A percentile compares a stretch with the other conserved stretches of the same genome.
These are phyloP conservation scores for Spathaspora jeffriesii DNA, from an alignment of 1,139 yeast genomes.

Conservation along the genomic window DNA sequence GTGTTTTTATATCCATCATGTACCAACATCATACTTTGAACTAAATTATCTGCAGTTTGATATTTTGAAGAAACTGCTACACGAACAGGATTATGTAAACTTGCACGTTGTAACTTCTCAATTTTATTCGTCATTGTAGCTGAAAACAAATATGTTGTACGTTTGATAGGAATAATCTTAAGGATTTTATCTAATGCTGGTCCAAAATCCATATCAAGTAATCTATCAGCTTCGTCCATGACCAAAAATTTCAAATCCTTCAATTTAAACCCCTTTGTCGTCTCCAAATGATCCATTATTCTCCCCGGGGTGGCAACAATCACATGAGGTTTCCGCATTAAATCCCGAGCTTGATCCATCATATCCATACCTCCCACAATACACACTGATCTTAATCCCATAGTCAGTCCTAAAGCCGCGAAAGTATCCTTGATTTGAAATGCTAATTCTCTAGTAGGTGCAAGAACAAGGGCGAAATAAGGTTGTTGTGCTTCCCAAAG, in stretches of 20 bases:
- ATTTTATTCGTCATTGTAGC: constrained; percentile 98
- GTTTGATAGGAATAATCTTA: constrained; percentile 78
- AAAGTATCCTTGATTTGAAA: constrained; percentile 95
- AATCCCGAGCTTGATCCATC: constrained; percentile 96
- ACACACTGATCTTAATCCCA: constrained; percentile 88
- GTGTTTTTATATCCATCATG: constrained; percentile 95
- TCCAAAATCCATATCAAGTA: constrained; percentile 95
- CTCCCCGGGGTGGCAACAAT: constrained; percentile 86
- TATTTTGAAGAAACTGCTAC: constrained; percentile 89
- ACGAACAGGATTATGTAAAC: constrained; percentile 84
- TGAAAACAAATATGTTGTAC: constrained; percentile 87
- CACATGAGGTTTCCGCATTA: constrained; percentile 92
- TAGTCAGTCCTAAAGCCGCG: constrained; percentile 85
- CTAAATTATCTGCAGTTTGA: constrained; percentile 89
- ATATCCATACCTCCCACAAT: constrained; percentile 98
- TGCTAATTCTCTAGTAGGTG: constrained; percentile 97
- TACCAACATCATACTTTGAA: constrained; percentile 87
- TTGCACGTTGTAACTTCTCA: constrained; percentile 93
- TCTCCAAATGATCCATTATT: constrained; percentile 91
- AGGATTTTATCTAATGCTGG: constrained; percentile 89
- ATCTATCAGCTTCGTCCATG: constrained; percentile 97
- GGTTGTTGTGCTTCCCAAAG: constrained; percentile 89
- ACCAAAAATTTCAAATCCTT: constrained; percentile 81
- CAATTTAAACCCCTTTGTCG: constrained; percentile 88
- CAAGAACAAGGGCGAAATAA: constrained; percentile 84